Evolutionary conservation across 2,329 filamentous ascomycete species (phyloP), one percentile per base, ranked within the genome.

Genomic region (Microcera coccophila): DNA sequence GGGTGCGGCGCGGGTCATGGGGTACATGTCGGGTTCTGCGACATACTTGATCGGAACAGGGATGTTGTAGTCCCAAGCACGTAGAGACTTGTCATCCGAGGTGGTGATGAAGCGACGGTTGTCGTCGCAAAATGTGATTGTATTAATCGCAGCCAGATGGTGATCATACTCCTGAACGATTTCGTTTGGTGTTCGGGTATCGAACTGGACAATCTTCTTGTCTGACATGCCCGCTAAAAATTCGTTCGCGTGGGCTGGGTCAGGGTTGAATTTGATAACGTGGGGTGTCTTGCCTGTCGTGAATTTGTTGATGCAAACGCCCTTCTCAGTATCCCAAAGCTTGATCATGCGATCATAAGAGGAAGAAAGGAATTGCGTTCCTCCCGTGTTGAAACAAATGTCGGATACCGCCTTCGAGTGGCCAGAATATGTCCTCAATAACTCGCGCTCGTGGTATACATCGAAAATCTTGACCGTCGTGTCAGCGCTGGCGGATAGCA

Each of bases 31-130:
- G 2, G 91, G 90, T 64, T 98, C 93, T 19, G 91, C 91, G 60
- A 95, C 94, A 71, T 94, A 94, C 65, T 96, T 97, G 75, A 98
- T 97, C 1, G 93, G 93, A 0, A 98, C 93, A 1, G 93, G 93
- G 55, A 98, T 97, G 57, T 90, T 89, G 72, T 95, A 97, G 69
- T 98, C 94, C 94, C 94, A 98, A 1, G 91, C 91, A 47, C 93
- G 85, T 18, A 98, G 78, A 7, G 86, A 91, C 66, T 96, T 95
- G 72, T 98, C 93, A 72, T 98, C 93, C 0, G 89, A 95, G 1
- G 94, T 98, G 19, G 91, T 95, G 73, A 98, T 93, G 75, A 98
- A 98, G 31, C 94, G 86, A 26, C 91, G 83, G 65, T 90, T 89
- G 45, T 94, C 84, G 64, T 98, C 93, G 53, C 94, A 89, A 66